Evolutionary conservation across 208 protist species (phyloP).

Genomic region (Angomonas desouzai): DNA sequence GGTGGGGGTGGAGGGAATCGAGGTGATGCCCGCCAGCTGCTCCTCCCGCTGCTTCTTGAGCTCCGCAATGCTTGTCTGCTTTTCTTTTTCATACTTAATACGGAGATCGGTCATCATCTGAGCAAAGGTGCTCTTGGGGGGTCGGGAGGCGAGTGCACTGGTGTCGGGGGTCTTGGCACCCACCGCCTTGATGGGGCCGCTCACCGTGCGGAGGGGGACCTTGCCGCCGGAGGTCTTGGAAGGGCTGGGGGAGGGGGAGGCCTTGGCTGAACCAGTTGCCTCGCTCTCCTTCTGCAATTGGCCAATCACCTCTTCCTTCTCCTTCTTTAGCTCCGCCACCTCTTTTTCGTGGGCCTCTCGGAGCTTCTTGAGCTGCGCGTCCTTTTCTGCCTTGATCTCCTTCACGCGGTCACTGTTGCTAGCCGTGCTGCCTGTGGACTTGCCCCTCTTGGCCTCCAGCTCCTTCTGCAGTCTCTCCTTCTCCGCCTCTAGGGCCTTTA

Average conservation of each 20-base stretch:
- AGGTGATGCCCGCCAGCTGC: slow-evolving; percentile 8
- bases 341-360: slow-evolving; percentile 10
- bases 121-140: background rate
- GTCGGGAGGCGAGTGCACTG: background rate
- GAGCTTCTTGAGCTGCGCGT: slow-evolving; percentile 7
- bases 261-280: slow-evolving; percentile 12
- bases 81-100: slow-evolving; percentile 15
- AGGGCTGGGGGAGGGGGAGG: background rate
- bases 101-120: slow-evolving; percentile 4
- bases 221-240: background rate
- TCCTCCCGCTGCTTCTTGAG: slow-evolving; percentile 18
- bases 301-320: slow-evolving; percentile 3
- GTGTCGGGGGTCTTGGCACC: background rate
- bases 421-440: background rate
- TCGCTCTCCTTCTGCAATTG: slow-evolving; percentile 23
- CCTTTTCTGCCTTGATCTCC: background rate
- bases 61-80: slow-evolving; percentile 13
- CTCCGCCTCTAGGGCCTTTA: slow-evolving; percentile 12
- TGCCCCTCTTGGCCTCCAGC: background rate
- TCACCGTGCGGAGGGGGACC: background rate
- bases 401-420: background rate
- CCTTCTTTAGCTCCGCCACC: slow-evolving; percentile 11
- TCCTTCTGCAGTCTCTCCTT: slow-evolving; percentile 8
- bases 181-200: background rate
- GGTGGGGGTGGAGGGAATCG: slow-evolving; percentile 1